Percentiles rank a stretch among this genome's conserved stretches.
phyloP scores from a whole-genome alignment of 345 rosid genomes.

The Stellera chamaejasme region DNA sequence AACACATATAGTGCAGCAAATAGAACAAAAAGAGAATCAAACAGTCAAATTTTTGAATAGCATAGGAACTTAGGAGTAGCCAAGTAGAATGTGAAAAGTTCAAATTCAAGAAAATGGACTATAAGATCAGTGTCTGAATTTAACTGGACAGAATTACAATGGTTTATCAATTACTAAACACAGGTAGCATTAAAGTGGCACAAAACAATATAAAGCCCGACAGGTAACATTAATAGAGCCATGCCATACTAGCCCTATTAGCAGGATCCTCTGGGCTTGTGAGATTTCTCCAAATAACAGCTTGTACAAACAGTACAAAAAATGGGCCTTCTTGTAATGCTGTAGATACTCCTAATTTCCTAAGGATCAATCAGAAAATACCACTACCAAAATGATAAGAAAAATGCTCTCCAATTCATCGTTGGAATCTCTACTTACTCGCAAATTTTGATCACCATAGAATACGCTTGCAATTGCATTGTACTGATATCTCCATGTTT shows the following conservation, averaged over 20 bases:
- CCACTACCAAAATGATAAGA: slow-evolving; percentile 2
- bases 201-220: no score
- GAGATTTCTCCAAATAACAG: no score
- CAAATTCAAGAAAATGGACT: background rate
- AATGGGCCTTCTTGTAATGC: no score
- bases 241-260: no score
- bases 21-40: background rate
- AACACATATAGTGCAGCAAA: background rate
- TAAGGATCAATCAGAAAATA: background rate
- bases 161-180: no score
- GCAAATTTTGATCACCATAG: slow-evolving; percentile 52
- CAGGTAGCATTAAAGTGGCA: no score
- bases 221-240: no score
- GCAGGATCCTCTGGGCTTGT: no score
- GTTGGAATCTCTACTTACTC: slow-evolving; percentile 42
- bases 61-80: background rate
- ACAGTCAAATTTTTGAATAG: background rate
- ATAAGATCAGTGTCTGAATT: no score
- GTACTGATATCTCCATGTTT: slow-evolving; percentile 34
- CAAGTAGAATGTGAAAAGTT: no score
- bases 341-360: background rate
- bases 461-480: slow-evolving; percentile 42
- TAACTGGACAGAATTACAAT: no score
- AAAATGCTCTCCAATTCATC: slow-evolving; percentile 10
- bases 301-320: no score